A percentile compares a stretch with the other conserved stretches of the same genome.
These are phyloP conservation scores for Verbascum thapsus DNA, from an alignment of 257 asterid genomes.

Conservation along the genomic window DNA sequence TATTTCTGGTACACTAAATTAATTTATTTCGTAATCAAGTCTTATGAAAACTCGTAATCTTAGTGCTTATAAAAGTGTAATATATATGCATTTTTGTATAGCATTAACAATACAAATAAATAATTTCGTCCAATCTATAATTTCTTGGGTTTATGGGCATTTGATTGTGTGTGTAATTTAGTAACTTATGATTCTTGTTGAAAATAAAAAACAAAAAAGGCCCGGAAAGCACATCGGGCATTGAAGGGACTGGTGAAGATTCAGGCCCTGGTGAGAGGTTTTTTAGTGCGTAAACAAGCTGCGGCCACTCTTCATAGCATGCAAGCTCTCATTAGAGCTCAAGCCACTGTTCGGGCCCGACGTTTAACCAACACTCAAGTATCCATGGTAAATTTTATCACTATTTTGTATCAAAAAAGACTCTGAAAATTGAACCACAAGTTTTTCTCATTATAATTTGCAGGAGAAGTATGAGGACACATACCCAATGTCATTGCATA, in stretches of 20 bases:
- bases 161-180: neutral
- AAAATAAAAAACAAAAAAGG: constrained; percentile 46
- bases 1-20: neutral
- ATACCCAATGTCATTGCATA: constrained; percentile 36
- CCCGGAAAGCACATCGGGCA: constrained; percentile 84
- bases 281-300: constrained; percentile 73
- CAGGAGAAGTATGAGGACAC: constrained; percentile 48
- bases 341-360: constrained; percentile 65
- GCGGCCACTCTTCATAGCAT: constrained; percentile 72
- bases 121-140: no score
- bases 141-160: neutral
- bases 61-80: no score
- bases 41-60: no score
- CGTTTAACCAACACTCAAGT: constrained; percentile 13
- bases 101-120: no score
- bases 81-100: no score
- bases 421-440: no score
- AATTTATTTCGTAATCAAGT: neutral
- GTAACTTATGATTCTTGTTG: neutral
- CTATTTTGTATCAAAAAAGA: no score
- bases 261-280: constrained; percentile 79
- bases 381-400: no score
- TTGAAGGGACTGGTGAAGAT: constrained; percentile 80
- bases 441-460: no score
- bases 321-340: constrained; percentile 88